These are phyloP conservation scores for Yamadazyma atlantica DNA, from an alignment of 1,139 yeast genomes.

Conservation along the genomic window DNA sequence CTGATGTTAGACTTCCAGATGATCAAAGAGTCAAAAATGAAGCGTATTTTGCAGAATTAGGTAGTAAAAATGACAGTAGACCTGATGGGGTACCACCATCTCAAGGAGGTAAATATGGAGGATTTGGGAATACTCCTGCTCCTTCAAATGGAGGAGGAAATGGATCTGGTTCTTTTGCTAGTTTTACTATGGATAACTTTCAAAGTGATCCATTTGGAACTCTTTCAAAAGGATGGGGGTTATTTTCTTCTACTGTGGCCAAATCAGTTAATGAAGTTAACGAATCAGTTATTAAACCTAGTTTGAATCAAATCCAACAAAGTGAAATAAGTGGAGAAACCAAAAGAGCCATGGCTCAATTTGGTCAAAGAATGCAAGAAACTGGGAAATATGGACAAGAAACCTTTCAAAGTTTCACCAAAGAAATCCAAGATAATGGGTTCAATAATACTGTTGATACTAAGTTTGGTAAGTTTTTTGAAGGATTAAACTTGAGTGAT, in stretches of 20 bases:
- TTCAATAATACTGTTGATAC: constrained; percentile 42
- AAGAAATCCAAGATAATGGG: constrained; percentile 38
- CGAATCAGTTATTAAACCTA: constrained; percentile 86
- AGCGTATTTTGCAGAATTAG: constrained; percentile 76
- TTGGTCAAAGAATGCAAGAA: constrained; percentile 90
- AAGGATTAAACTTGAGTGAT: constrained; percentile 31
- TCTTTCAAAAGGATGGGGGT: constrained; percentile 88
- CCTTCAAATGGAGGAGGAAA: constrained; percentile 30
- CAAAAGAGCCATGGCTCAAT: constrained; percentile 88
- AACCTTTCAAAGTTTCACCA: constrained; percentile 63
- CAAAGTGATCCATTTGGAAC: constrained; percentile 90
- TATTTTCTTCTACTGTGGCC: constrained; percentile 79
- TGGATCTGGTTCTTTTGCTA: constrained; percentile 43
- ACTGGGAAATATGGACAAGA: constrained; percentile 74
- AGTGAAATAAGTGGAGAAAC: constrained; percentile 82
- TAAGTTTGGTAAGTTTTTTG: constrained; percentile 55
- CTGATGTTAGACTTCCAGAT: constrained; percentile 24
- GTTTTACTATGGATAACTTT: constrained; percentile 69
- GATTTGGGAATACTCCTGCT: constrained; percentile 82
- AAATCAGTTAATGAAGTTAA: constrained; percentile 85
- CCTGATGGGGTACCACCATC: constrained; percentile 86
- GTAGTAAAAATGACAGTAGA: constrained; percentile 67
- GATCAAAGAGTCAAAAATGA: constrained; percentile 68
- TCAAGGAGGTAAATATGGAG: constrained; percentile 90
- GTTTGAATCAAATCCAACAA: constrained; percentile 76